Base-by-base conservation (phyloP, 2,329 filamentous ascomycete species). In the Gyromitra esculenta region DNA sequence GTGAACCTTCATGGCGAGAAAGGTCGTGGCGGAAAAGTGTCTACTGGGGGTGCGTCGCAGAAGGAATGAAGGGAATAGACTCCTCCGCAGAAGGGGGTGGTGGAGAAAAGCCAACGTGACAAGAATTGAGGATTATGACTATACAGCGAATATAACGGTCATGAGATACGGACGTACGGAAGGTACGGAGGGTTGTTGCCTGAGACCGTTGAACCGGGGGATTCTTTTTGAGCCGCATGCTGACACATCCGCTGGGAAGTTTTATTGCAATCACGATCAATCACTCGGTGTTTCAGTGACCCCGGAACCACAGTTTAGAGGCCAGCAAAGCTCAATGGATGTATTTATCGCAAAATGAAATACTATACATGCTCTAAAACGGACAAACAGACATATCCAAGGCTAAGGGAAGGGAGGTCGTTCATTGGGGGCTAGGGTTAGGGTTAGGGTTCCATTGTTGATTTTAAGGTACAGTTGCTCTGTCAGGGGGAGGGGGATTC, bases 1-100 rank as follows among this genome's bases (percentile, higher is more conserved):
- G 81, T 86, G 89, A 82, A 88, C 91, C 80, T 90, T 87, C 94
- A 97, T 97, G 78, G 79, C 82, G 72, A 71, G 73, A 48, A 37
- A 45, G 11, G 66, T 52, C 35, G 68, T 68, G 8, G 57, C 67
- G 35, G 79, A 79, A 62, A 81, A 81, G 9, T 59, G 45, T 60
- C 75, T 76, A 41, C 37, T 25, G n/a, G 41, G n/a, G 57, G 39
- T 45, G 35, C 41, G 60, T 48, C 43, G 69, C 8, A 63, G 54
- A 31, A 71, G 57, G 48, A 63, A 54, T 9, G 35, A 31, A 57
- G 48, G 37, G 62, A 65, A 52, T 39, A 31, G 63, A 66, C n/a
- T 75, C 59, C 59, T 70, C 48, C 59, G 64, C 59, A 60, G 65
- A 66, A 62, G 64, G 56, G 62, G 48, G 11, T 43, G 67, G 13